These are phyloP conservation scores for Gnaphalium uliginosum DNA, from an alignment of 129 eudicot species.

Conservation along the genomic window DNA sequence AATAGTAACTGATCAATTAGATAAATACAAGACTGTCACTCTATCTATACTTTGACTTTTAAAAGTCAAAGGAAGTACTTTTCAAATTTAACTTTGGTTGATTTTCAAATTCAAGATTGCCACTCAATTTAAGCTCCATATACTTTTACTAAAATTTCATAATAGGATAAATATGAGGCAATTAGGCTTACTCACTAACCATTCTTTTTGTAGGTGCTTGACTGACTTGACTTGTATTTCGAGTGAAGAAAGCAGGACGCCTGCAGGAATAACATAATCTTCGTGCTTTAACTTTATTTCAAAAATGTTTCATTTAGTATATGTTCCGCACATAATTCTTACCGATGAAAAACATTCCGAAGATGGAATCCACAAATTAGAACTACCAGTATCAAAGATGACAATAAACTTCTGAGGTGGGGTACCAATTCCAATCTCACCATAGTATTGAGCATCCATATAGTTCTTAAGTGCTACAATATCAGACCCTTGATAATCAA, in stretches of 20 bases:
- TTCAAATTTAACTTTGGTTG: no score
- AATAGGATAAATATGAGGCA: background rate
- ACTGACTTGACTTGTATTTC: conserved; percentile 45
- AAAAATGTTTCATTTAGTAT: background rate
- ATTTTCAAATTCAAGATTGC: no score
- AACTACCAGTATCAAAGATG: conserved; percentile 54
- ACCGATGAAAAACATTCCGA: conserved; percentile 54
- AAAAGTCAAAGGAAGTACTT: no score
- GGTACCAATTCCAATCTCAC: conserved; percentile 60
- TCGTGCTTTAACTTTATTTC: background rate
- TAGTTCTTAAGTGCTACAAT: conserved; percentile 49
- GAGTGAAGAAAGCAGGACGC: conserved; percentile 48
- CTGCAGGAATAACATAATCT: conserved; percentile 29
- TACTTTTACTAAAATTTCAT: background rate
- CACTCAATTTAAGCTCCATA: no score
- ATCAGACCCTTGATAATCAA: conserved; percentile 35
- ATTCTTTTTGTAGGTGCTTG: conserved; percentile 47
- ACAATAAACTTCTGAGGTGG: conserved; percentile 56
- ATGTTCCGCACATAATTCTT: conserved; percentile 6
- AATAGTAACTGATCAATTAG: no score
- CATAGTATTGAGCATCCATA: conserved; percentile 66
- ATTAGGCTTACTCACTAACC: conserved; percentile 35
- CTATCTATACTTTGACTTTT: no score
- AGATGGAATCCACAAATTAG: conserved; percentile 65
- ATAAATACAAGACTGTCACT: no score